Base-by-base conservation (phyloP, 1,284 basidiomycete species). In the Mycosarcoma maydis region DNA sequence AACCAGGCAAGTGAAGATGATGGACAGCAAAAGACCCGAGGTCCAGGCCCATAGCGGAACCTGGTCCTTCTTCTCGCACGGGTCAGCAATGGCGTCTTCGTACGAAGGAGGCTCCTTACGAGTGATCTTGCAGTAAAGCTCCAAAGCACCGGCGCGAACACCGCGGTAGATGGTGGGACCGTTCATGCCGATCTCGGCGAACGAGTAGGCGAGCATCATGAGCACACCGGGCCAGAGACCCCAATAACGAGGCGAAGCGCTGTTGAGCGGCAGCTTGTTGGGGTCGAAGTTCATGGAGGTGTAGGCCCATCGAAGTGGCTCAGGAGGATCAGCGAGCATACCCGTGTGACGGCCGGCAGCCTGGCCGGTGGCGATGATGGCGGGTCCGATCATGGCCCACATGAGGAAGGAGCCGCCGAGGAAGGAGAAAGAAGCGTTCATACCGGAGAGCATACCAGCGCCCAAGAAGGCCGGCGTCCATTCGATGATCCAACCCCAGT, bases 391-490 rank as follows among this genome's bases (percentile, higher is more conserved):
- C 75, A 89, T 85, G 51, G 86, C 88, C 87, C 87, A 90, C 6
- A 87, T 86, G 26, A 90, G 84, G 48, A 89, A 77, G 11, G 85
- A 82, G 41, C 87, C 87, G 47, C 85, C 85, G 43, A 87, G 83
- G 84, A 89, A 90, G 73, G 87, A 87, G 84, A 85, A 87, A 39
- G 86, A 87, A 4, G 88, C 86, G 66, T 89, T 90, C 73, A 88
- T 81, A 47, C 88, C 88, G 55, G 85, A 86, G 46, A 90, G 84
- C 86, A 88, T 87, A 45, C 89, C 89, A 51, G 86, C 87, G 60
- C 88, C 88, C 60, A 87, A 85, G 84, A 89, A 90, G 13, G 88
- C 89, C 27, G 88, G 88, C 0, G 87, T 89, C 69, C 87, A 85
- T 85, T 75, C 57, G 42, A 73, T 58, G 34, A 58, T 52, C 75